These are phyloP conservation scores for Tricholoma bakamatsutake DNA, from an alignment of 768 basidiomycete genomes.

Conservation along the genomic window DNA sequence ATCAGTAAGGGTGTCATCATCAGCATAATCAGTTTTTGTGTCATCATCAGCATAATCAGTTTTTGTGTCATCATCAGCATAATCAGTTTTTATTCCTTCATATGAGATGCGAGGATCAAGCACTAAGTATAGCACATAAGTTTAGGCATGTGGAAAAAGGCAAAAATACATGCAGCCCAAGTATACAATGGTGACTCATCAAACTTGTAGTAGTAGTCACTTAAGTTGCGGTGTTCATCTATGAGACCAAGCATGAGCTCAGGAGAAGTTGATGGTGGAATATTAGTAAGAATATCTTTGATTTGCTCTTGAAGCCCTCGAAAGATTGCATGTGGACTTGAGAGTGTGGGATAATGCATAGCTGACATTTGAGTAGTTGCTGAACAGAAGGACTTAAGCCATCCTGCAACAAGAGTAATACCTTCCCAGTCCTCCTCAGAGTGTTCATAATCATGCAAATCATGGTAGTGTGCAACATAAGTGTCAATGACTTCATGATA, in stretches of 20 bases:
- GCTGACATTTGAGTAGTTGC: slow-evolving; percentile 28
- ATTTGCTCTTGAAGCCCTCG: slow-evolving; percentile 26
- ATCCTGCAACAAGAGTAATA: slow-evolving; percentile 10
- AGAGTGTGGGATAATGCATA: slow-evolving; percentile 27
- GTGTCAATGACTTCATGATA: slow-evolving; percentile 9
- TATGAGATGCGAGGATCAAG: slow-evolving; percentile 27
- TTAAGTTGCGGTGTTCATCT: slow-evolving; percentile 25
- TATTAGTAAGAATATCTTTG: slow-evolving; percentile 8
- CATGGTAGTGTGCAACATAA: slow-evolving; percentile 12
- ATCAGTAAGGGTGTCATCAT: neutral
- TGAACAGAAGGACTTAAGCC: slow-evolving; percentile 17
- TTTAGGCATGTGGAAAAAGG: neutral
- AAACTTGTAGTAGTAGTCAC: slow-evolving; percentile 25
- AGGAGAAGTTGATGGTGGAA: slow-evolving; percentile 11
- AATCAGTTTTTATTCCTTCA: slow-evolving; percentile 17
- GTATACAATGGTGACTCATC: slow-evolving; percentile 27
- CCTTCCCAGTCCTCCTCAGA: slow-evolving; percentile 16
- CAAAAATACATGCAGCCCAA: slow-evolving; percentile 21
- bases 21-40: too few relatives aligned
- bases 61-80: slow-evolving; percentile 9
- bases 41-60: too few relatives aligned
- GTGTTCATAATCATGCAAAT: slow-evolving; percentile 13
- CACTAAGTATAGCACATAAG: slow-evolving; percentile 15
- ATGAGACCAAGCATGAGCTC: slow-evolving; percentile 17
- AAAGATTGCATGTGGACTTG: slow-evolving; percentile 26